phyloP scores from a whole-genome alignment of 139 green algal genomes.

The Tetraselmis striata region DNA sequence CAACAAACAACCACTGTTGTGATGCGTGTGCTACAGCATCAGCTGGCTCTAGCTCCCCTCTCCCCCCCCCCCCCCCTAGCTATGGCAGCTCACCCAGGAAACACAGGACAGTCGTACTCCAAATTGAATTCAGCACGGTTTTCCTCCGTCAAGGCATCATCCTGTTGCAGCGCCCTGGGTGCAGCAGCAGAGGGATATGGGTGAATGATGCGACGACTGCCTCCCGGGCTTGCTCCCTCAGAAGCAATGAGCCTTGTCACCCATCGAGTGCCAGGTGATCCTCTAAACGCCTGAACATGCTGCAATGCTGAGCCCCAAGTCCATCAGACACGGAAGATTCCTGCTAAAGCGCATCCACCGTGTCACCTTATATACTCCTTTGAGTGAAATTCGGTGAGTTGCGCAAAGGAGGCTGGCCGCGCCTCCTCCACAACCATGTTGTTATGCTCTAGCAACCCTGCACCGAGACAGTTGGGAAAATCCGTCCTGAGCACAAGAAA shows the following conservation, averaged over 20 bases:
- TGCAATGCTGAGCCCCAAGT: no score
- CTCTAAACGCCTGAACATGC: no score
- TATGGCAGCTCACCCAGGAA: not conserved
- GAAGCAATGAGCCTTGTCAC: no score
- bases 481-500: no score
- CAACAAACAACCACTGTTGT: not conserved
- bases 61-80: no score
- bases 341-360: not conserved
- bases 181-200: not conserved
- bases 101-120: not conserved
- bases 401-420: not conserved
- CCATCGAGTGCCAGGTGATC: no score
- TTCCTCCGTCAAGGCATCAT: not conserved
- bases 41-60: no score
- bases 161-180: not conserved
- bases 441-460: slow-evolving; percentile 1
- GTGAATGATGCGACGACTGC: no score
- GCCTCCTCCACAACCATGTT: not conserved
- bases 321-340: not conserved
- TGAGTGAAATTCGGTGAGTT: slow-evolving; percentile 24
- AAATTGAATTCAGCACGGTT: not conserved
- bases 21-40: not conserved
- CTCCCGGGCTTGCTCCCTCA: no score
- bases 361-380: slow-evolving; percentile 9
- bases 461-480: slow-evolving; percentile 11